Conservation (phyloP, 2,329 filamentous ascomycete species). For the Chrysoporthe deuterocubensis region DNA sequence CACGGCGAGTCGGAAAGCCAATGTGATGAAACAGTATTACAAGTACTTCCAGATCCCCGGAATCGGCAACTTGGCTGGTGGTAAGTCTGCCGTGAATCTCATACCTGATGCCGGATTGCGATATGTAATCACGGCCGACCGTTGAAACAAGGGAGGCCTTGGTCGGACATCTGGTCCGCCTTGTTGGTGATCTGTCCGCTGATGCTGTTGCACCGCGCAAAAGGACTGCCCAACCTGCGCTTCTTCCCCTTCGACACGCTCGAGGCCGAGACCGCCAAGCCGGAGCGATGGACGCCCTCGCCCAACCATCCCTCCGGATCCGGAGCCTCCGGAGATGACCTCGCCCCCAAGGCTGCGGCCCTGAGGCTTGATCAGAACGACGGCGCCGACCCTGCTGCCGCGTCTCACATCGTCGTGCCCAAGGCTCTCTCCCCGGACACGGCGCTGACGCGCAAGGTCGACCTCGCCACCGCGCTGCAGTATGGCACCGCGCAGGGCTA, state of each 20-base stretch:
- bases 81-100: conserved; percentile 44
- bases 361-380: conserved; percentile 31
- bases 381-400: conserved; percentile 35
- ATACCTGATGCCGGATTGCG: background rate
- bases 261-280: conserved; percentile 76
- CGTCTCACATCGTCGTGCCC: conserved; percentile 70
- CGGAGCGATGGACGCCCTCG: conserved; percentile 74
- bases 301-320: conserved; percentile 63
- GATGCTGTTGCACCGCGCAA: background rate
- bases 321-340: conserved; percentile 62
- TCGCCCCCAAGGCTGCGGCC: conserved; percentile 24
- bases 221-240: conserved; percentile 77
- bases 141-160: too few relatives aligned
- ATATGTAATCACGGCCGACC: too few relatives aligned
- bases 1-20: conserved; percentile 67
- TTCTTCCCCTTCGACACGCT: conserved; percentile 93
- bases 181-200: conserved; percentile 9
- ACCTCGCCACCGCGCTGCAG: conserved; percentile 80
- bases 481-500: conserved; percentile 86
- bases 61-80: conserved; percentile 66
- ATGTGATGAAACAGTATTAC: conserved; percentile 79
- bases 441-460: conserved; percentile 72
- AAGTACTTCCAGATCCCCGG: conserved; percentile 75
- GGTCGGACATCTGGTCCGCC: background rate
- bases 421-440: conserved; percentile 59